Conservation (phyloP, 192 early-diverging fungal species). For the Backusella tuberculispora region DNA sequence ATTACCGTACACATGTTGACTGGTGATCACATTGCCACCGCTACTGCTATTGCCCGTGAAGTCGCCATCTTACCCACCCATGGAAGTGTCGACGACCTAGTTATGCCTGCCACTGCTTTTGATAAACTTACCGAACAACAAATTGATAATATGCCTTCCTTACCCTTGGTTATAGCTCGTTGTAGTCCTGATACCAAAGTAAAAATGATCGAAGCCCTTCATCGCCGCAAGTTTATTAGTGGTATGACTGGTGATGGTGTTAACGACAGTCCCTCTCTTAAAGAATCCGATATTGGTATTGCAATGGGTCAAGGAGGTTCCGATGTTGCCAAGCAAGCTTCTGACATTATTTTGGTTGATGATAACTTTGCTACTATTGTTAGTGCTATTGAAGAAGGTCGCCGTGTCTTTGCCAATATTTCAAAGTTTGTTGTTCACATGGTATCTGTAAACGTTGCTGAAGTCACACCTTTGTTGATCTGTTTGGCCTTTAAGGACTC, state of each 20-base stretch:
- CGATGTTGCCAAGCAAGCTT: slow-evolving; percentile 91
- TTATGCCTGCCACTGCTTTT: slow-evolving; percentile 88
- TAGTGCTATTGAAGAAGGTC: slow-evolving; percentile 77
- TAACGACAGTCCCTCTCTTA: slow-evolving; percentile 80
- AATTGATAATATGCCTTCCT: slow-evolving; percentile 72
- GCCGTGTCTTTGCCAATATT: slow-evolving; percentile 81
- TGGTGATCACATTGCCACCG: slow-evolving; percentile 91
- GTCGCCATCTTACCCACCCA: slow-evolving; percentile 73
- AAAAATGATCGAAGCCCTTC: slow-evolving; percentile 94
- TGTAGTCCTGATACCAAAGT: slow-evolving; percentile 96
- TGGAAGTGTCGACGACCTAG: slow-evolving; percentile 54
- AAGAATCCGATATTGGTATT: slow-evolving; percentile 81
- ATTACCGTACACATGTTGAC: slow-evolving; percentile 97
- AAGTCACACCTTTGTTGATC: slow-evolving; percentile 71
- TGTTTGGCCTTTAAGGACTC: slow-evolving; percentile 72
- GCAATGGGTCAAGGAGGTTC: slow-evolving; percentile 92
- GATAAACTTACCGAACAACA: slow-evolving; percentile 83
- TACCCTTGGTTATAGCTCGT: slow-evolving; percentile 91
- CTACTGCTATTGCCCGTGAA: slow-evolving; percentile 89
- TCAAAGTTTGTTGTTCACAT: slow-evolving; percentile 72
- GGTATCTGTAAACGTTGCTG: slow-evolving; percentile 76
- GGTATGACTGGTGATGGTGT: slow-evolving; percentile 92
- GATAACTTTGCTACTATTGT: slow-evolving; percentile 89
- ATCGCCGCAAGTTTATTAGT: slow-evolving; percentile 69
- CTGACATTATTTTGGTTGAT: slow-evolving; percentile 86